phyloP scores from a whole-genome alignment of 345 rosid genomes.

The Acer campestre region DNA sequence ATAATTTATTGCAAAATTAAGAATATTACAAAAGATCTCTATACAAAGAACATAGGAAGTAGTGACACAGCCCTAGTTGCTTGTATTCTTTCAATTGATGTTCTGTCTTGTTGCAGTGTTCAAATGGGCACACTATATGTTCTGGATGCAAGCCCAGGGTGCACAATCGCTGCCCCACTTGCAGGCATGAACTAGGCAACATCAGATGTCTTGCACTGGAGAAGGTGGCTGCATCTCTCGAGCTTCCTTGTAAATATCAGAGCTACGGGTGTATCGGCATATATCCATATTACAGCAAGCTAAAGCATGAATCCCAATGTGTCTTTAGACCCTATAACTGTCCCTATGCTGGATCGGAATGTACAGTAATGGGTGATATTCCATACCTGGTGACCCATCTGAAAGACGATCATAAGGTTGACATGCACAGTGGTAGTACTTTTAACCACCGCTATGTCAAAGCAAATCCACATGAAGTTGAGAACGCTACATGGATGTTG shows the following conservation, averaged over 20 bases:
- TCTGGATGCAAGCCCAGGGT: conserved; percentile 85
- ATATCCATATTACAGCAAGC: conserved; percentile 85
- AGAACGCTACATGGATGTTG: conserved; percentile 87
- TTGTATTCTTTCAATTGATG: conserved; percentile 8
- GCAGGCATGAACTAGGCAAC: conserved; percentile 86
- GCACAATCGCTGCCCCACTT: conserved; percentile 83
- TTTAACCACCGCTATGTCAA: conserved; percentile 86
- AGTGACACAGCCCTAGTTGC: neutral
- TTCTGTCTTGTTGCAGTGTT: conserved; percentile 51
- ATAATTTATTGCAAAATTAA: no score
- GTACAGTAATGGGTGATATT: conserved; percentile 74
- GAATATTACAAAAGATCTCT: no score
- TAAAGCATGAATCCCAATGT: conserved; percentile 76
- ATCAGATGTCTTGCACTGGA: conserved; percentile 87
- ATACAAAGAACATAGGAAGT: no score
- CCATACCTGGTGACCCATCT: conserved; percentile 73
- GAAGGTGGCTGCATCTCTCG: conserved; percentile 85
- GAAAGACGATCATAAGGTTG: conserved; percentile 83
- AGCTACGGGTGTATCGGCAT: conserved; percentile 71
- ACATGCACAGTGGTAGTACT: conserved; percentile 86
- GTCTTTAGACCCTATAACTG: conserved; percentile 69
- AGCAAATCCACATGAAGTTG: conserved; percentile 80
- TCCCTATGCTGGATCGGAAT: conserved; percentile 83
- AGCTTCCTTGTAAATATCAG: conserved; percentile 84
- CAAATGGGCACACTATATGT: conserved; percentile 70